phyloP scores from a whole-genome alignment of 805 yeast species.

The Lipomyces chichibuensis region DNA sequence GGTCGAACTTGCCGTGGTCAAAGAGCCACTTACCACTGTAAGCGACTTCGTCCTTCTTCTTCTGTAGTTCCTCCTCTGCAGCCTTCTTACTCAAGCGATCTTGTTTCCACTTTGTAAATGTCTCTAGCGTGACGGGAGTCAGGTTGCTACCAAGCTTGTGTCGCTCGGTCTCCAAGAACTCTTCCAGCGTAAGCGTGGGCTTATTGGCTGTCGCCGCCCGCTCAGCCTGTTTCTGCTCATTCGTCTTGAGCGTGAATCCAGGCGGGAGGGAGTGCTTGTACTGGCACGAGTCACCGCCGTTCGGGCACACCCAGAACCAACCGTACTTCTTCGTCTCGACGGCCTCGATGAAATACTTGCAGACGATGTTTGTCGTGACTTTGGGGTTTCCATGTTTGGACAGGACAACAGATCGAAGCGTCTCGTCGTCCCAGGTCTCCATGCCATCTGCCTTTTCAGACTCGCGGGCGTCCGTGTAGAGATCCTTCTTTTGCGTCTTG shows the following conservation, averaged over 20 bases:
- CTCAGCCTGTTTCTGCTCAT: constrained; percentile 91
- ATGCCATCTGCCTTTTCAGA: constrained; percentile 67
- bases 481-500: constrained; percentile 85
- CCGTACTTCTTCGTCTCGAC: constrained; percentile 97
- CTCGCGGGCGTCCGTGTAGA: constrained; percentile 84
- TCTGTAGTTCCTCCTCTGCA: constrained; percentile 49
- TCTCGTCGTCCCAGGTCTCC: constrained; percentile 98
- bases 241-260: constrained; percentile 94
- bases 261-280: constrained; percentile 95
- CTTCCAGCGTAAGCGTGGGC: constrained; percentile 92
- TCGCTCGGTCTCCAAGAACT: constrained; percentile 92
- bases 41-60: constrained; percentile 46
- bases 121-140: constrained; percentile 83
- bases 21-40: constrained; percentile 41
- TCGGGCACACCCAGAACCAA: constrained; percentile 99
- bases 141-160: constrained; percentile 69
- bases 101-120: constrained; percentile 82
- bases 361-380: constrained; percentile 92
- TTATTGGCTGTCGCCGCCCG: constrained; percentile 78
- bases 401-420: constrained; percentile 77
- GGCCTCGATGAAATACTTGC: constrained; percentile 93
- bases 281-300: constrained; percentile 89
- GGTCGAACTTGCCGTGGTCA: constrained; percentile 46
- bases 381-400: constrained; percentile 94
- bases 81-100: constrained; percentile 63